Evolutionary conservation across 106 monocot species (phyloP).

Genomic region (Acorus gramineus): DNA sequence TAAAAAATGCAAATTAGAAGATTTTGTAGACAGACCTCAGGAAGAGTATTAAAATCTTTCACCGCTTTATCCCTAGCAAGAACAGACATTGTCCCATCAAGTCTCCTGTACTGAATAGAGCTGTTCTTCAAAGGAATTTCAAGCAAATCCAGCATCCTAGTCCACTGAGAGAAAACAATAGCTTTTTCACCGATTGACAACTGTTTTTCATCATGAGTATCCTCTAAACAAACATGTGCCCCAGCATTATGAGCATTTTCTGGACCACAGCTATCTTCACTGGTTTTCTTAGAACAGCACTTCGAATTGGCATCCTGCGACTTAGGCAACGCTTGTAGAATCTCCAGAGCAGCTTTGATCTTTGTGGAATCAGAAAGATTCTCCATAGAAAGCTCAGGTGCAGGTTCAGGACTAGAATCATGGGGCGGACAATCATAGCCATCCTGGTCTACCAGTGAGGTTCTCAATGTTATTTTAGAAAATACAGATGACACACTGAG

Average conservation of each 20-base stretch:
- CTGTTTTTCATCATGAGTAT: conserved; percentile 4
- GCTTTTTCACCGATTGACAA: conserved; percentile 51
- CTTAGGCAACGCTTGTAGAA: conserved; percentile 59
- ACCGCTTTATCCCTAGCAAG: conserved; percentile 79
- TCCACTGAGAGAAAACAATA: conserved; percentile 95
- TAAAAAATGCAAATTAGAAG: no score
- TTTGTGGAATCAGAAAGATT: conserved; percentile 51
- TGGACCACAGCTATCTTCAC: conserved; percentile 8
- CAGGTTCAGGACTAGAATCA: conserved; percentile 5
- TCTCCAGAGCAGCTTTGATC: conserved; percentile 66
- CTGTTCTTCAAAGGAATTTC: conserved; percentile 58
- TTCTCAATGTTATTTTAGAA: conserved; percentile 48
- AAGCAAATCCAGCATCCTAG: conserved; percentile 87
- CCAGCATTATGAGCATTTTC: conserved; percentile 7
- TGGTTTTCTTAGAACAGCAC: conserved; percentile 2
- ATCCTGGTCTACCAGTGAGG: conserved; percentile 21
- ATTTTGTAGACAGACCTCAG: conserved; percentile 42
- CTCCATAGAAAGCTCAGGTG: conserved; percentile 6
- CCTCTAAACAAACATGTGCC: not conserved
- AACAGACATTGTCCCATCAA: conserved; percentile 93
- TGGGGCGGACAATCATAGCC: not conserved
- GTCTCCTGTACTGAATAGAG: conserved; percentile 57
- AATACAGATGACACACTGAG: conserved; percentile 57
- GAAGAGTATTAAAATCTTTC: conserved; percentile 81
- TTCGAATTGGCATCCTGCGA: conserved; percentile 3